These are phyloP conservation scores for Calonectria henricotiae DNA, from an alignment of 2,329 filamentous ascomycete genomes.

Conservation along the genomic window DNA sequence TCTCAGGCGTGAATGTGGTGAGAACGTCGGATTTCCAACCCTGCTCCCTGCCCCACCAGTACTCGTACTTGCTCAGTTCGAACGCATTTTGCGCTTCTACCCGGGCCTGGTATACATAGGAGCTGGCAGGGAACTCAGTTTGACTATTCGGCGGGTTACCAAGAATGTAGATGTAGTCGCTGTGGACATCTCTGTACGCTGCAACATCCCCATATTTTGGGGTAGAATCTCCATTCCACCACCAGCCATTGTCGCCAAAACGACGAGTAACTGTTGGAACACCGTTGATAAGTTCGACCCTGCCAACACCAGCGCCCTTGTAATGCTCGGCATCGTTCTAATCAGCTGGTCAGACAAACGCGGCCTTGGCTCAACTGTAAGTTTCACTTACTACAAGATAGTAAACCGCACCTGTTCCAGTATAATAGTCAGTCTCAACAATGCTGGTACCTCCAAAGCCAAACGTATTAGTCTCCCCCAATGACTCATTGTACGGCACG, in stretches of 20 bases:
- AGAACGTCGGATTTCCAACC: slow-evolving; percentile 58
- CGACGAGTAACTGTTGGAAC: slow-evolving; percentile 58
- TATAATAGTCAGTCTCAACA: slow-evolving; percentile 54
- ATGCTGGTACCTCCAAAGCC: slow-evolving; percentile 62
- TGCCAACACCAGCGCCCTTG: slow-evolving; percentile 58
- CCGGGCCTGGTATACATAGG: slow-evolving; percentile 59
- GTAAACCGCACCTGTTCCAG: slow-evolving; percentile 55
- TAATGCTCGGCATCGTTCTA: slow-evolving; percentile 57
- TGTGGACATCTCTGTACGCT: slow-evolving; percentile 58
- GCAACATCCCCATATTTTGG: slow-evolving; percentile 60
- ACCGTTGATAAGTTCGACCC: slow-evolving; percentile 55
- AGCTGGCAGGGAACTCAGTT: slow-evolving; percentile 46
- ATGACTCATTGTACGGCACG: slow-evolving; percentile 56
- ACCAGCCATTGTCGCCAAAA: slow-evolving; percentile 50
- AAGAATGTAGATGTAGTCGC: slow-evolving; percentile 59
- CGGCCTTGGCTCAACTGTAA: accelerated
- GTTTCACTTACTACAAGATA: slow-evolving; percentile 57
- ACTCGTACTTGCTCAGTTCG: slow-evolving; percentile 59
- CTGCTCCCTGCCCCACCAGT: slow-evolving; percentile 60
- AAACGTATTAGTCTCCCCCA: slow-evolving; percentile 57
- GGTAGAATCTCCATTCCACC: slow-evolving; percentile 56
- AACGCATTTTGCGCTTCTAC: slow-evolving; percentile 58
- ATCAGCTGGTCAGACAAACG: accelerated
- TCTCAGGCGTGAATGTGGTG: slow-evolving; percentile 55
- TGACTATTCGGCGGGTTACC: slow-evolving; percentile 58